phyloP scores from a whole-genome alignment of 805 yeast genomes.

The Saccharomycopsis sp. region DNA sequence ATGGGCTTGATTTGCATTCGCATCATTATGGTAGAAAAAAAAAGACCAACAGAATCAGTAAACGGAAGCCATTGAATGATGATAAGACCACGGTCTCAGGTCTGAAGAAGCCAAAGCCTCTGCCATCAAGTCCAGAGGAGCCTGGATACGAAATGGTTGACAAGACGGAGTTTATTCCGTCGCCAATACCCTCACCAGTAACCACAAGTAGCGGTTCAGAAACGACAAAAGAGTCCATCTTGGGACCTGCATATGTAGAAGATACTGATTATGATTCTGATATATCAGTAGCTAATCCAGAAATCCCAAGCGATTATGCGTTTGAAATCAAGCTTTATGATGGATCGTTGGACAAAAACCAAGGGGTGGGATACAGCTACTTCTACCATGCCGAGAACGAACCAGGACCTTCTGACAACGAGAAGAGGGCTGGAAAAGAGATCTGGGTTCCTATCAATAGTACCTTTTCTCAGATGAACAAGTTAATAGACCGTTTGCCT shows the following conservation, averaged over 20 bases:
- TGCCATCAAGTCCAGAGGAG: neutral
- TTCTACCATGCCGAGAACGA: neutral
- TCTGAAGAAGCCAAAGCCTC: neutral
- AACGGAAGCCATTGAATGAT: conserved; percentile 22
- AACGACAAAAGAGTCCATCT: neutral
- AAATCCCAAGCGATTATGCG: conserved; percentile 41
- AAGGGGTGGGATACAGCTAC: neutral
- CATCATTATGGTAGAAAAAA: neutral
- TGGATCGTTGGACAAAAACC: neutral
- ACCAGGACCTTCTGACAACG: neutral
- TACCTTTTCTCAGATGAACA: conserved; percentile 37
- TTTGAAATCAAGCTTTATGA: conserved; percentile 41
- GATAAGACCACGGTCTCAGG: conserved; percentile 21
- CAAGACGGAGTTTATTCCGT: neutral
- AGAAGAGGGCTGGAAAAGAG: conserved; percentile 25
- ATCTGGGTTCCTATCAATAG: conserved; percentile 40
- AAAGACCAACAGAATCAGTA: conserved; percentile 24
- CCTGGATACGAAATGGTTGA: neutral
- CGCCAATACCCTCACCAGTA: neutral
- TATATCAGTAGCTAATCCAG: conserved; percentile 47
- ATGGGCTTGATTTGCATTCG: conserved; percentile 4
- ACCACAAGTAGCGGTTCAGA: neutral
- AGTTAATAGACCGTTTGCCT: conserved; percentile 29
- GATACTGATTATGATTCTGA: conserved; percentile 34
- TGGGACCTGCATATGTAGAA: neutral